Evolutionary conservation across 2,329 filamentous ascomycete species (phyloP), one percentile per base, ranked within the genome.

Genomic region (Sphaerulina vaccinii): DNA sequence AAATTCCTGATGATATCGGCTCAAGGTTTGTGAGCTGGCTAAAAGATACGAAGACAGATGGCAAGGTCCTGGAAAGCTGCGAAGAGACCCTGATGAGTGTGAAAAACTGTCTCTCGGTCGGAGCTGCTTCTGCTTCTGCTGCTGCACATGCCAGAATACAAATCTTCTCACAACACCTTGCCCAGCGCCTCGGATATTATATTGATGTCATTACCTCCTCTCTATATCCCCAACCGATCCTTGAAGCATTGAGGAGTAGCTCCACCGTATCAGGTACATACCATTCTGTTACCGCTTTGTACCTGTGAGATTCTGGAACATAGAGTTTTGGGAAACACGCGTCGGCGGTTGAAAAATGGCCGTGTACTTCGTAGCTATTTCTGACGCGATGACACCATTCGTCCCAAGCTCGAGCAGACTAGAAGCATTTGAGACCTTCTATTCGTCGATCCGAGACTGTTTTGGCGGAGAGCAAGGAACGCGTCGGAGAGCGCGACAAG

Each of bases 291-390:
- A 18, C 40, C 22, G 15, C 35, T 18, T 8, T 8, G 37, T 35
- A n/a, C 32, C 5, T 35, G 37, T 39, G 10, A 5, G 6, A 32
- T 23, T 46, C 29, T 24, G 37, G 43, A 46, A 46, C 32, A 32
- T 19, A 44, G 15, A 44, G 24, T 18, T 16, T 36, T n/a, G n/a
- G n/a, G 32, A 2, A 46, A 35, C 42, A 46, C 42, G 42, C 42
- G 42, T 46, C 43, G 43, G 43, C 29, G 15, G 13, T 37, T 33
- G 43, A n/a, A n/a, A n/a, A n/a, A n/a, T n/a, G n/a, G n/a, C n/a
- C n/a, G n/a, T n/a, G n/a, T n/a, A n/a, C n/a, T n/a, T n/a, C n/a
- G n/a, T n/a, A 22, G 19, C 29, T 46, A 46, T 36, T 46, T 33
- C n/a, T n/a, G n/a, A n/a, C n/a, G n/a, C n/a, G n/a, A n/a, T 27